Evolutionary conservation across 768 basidiomycete species (phyloP), one percentile per base, ranked within the genome.

Genomic region (Omphalotus guepiniiformis): DNA sequence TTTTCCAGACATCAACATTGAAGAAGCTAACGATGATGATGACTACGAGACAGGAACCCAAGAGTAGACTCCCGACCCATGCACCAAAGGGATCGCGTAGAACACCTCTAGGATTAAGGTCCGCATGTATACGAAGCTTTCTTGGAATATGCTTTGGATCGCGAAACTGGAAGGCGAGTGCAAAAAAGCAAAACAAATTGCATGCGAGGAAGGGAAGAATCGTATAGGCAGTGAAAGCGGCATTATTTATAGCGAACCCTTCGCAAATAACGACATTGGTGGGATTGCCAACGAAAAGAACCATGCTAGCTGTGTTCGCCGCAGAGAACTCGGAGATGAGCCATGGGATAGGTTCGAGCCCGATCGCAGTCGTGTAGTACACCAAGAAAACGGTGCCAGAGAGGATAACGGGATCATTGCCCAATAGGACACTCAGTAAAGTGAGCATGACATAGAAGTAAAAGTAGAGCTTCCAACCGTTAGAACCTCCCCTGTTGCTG

Each of bases 221-320:
- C 13, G 86, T 80, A 65, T 92, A 92, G 0, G 85, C 87, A 0
- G 87, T 88, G 65, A 87, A 93, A 0, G 80, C 79, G 7, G 79
- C 76, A 53, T 89, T 88, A 40, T 86, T 84, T 38, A 95, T 74
- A 3, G 70, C 60, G 61, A 96, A 93, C 0, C 91, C 90, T 44
- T 90, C 91, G 41, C 90, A 88, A 19, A 96, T 81, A 39, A 98
- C 87, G 18, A 96, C 83, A 58, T 97, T 98, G 1, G 95, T 98
- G 2, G 90, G 92, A 59, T 97, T 98, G 0, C 87, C 88, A 2
- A 92, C 85, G 40, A 96, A 90, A 1, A 83, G 60, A 19, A 79
- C 78, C 76, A 83, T 81, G 53, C 78, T 82, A 6, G 82, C 86
- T 7, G 88, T 86, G 62, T 91, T 92, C 3, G 86, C 88, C 0